A percentile compares a stretch with the other conserved stretches of the same genome.
These are phyloP conservation scores for Ramaria rubella DNA, from an alignment of 768 basidiomycete genomes.

Conservation along the genomic window DNA sequence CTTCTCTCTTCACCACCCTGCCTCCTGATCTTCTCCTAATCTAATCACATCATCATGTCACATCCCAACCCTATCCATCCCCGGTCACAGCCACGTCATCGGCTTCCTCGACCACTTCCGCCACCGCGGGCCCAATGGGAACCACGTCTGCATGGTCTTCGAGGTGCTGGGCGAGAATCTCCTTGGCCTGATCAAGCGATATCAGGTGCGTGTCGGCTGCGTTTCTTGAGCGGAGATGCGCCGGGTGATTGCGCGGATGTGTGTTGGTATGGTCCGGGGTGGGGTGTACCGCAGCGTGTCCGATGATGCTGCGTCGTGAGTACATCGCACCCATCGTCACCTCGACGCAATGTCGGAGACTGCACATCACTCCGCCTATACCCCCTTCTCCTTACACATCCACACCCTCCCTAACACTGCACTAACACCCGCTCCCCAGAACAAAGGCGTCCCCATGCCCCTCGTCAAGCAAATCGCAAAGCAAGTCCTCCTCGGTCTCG, in stretches of 20 bases:
- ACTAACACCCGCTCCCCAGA: neutral
- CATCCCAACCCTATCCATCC: too few relatives aligned
- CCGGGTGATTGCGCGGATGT: neutral
- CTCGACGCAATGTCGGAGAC: too few relatives aligned
- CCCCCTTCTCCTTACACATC: too few relatives aligned
- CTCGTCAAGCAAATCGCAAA: constrained; percentile 82
- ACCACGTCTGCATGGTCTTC: constrained; percentile 99
- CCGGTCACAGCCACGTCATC: constrained; percentile 85
- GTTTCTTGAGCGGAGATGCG: neutral
- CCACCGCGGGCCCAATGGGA: constrained; percentile 94
- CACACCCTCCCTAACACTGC: too few relatives aligned
- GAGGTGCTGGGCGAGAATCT: constrained; percentile 98
- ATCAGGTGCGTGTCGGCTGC: constrained; percentile 43
- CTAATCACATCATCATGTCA: too few relatives aligned
- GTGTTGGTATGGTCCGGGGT: too few relatives aligned
- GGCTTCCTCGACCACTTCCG: constrained; percentile 96
- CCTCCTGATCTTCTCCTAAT: too few relatives aligned
- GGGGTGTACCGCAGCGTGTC: too few relatives aligned
- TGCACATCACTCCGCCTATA: too few relatives aligned
- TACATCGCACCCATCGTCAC: too few relatives aligned
- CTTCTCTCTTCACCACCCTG: too few relatives aligned
- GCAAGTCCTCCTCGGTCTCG: constrained; percentile 89
- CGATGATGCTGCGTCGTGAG: too few relatives aligned
- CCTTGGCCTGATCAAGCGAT: constrained; percentile 91
- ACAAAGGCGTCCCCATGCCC: constrained; percentile 11